A percentile compares a stretch with the other conserved stretches of the same genome.
Conservation (phyloP, 2,329 filamentous ascomycete genomes). For the Verticillium nonalfalfae region DNA sequence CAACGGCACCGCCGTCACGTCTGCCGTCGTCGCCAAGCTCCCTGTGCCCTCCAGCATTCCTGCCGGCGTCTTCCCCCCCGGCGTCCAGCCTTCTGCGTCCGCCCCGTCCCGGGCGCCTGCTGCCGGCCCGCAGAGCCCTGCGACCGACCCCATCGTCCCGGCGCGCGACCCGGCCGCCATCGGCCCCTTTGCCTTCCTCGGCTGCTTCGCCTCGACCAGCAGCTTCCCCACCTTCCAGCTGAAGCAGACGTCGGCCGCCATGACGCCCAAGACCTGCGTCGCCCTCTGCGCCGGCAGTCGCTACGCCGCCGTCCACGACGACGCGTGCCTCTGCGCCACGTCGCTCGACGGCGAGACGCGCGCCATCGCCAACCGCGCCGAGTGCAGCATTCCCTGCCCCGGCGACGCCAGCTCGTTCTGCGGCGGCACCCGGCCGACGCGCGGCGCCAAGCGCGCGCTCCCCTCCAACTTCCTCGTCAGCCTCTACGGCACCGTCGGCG, state of each 20-base stretch:
- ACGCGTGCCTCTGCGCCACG: constrained; percentile 24
- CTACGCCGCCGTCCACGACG: constrained; percentile 32
- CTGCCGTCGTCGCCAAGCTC: not conserved
- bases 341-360: constrained; percentile 23
- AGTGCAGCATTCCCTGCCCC: constrained; percentile 33
- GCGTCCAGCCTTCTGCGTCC: not conserved
- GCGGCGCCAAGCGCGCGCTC: constrained; percentile 30
- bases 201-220: constrained; percentile 18
- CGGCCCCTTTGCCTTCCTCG: constrained; percentile 16
- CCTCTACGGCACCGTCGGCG: constrained; percentile 31
- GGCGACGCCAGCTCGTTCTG: constrained; percentile 32
- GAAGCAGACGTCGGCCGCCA: constrained; percentile 6
- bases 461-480: constrained; percentile 29
- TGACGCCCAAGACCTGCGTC: constrained; percentile 17
- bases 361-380: constrained; percentile 37
- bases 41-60: not conserved
- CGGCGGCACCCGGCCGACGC: constrained; percentile 35
- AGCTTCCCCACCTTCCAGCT: constrained; percentile 19
- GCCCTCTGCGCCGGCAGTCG: constrained; percentile 16
- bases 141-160: constrained; percentile 9
- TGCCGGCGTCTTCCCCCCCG: constrained; percentile 3
- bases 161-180: constrained; percentile 6
- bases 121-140: constrained; percentile 3
- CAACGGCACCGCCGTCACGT: constrained; percentile 6
- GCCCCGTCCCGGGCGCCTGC: not conserved